Conservation (phyloP, 1,284 basidiomycete species). For the Tylopilus orsonianus region DNA sequence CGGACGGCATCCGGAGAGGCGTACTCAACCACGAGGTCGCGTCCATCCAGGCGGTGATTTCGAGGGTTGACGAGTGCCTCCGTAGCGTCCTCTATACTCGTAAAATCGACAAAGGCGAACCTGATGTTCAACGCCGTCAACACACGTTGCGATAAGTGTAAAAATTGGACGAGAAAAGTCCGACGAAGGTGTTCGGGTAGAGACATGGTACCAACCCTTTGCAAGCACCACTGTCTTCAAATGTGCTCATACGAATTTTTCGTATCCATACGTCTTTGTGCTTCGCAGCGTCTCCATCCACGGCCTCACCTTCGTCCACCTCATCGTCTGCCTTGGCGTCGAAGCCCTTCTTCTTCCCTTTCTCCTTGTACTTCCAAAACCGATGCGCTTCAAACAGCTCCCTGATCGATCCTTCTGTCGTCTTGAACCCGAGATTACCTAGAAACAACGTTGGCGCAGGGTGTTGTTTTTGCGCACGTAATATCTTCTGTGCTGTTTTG, state of each 20-base stretch:
- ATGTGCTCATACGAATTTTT: conserved; percentile 91
- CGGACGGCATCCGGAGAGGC: conserved; percentile 84
- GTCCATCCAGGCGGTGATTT: conserved; percentile 83
- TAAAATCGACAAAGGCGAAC: conserved; percentile 95
- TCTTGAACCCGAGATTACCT: conserved; percentile 86
- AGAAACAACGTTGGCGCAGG: conserved; percentile 84
- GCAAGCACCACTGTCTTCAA: conserved; percentile 91
- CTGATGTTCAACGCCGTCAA: conserved; percentile 40
- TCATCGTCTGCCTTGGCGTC: conserved; percentile 22
- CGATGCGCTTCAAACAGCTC: conserved; percentile 69
- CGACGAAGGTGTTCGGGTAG: too few species aligned
- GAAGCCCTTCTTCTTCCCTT: conserved; percentile 25
- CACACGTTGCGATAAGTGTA: not conserved
- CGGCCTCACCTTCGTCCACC: conserved; percentile 9
- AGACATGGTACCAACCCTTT: conserved; percentile 87
- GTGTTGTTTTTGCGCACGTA: conserved; percentile 80
- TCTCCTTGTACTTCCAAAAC: conserved; percentile 28
- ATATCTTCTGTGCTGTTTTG: conserved; percentile 82
- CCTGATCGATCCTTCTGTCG: conserved; percentile 76
- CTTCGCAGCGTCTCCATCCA: conserved; percentile 10
- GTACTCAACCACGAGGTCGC: conserved; percentile 86
- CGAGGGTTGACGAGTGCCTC: conserved; percentile 78
- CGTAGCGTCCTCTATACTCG: conserved; percentile 76
- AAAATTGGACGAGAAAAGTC: not conserved
- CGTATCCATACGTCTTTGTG: conserved; percentile 68